These are phyloP conservation scores for Tolypocladium guangdongense DNA, from an alignment of 2,329 filamentous ascomycete species.

Conservation along the genomic window DNA sequence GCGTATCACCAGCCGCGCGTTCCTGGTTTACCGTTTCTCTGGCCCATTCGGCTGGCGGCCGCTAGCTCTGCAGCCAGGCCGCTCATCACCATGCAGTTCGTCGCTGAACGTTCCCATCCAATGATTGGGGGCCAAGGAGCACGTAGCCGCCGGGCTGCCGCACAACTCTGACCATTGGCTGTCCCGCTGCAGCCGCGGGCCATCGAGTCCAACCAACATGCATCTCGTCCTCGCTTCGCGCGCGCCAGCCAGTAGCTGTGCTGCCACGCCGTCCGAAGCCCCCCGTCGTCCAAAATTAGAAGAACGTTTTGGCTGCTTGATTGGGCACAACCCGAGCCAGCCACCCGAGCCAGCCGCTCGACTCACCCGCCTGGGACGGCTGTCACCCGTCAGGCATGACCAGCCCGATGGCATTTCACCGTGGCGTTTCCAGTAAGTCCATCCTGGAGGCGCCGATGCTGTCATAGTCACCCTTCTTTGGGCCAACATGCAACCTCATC, in stretches of 20 bases:
- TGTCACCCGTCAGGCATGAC: background rate
- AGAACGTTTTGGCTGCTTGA: constrained; percentile 11
- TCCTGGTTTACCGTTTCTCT: background rate
- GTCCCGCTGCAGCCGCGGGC: constrained; percentile 12
- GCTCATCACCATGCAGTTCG: background rate
- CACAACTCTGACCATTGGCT: constrained; percentile 10
- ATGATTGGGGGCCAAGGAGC: constrained; percentile 8
- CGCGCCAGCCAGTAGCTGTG: constrained; percentile 25
- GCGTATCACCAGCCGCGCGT: background rate
- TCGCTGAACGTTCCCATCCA: background rate
- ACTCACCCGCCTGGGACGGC: background rate
- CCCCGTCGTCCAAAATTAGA: constrained; percentile 26
- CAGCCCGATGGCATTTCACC: background rate
- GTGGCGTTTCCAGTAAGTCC: background rate
- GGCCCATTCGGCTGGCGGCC: background rate
- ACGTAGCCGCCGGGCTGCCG: constrained; percentile 15
- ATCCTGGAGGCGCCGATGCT: background rate
- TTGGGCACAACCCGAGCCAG: constrained; percentile 16
- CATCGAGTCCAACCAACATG: constrained; percentile 4
- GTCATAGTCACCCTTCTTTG: constrained; percentile 1
- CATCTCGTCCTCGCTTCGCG: constrained; percentile 21
- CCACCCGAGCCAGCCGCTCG: background rate
- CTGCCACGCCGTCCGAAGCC: constrained; percentile 7
- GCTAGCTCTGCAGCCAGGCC: background rate
- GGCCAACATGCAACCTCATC: constrained; percentile 1